Base-by-base conservation (phyloP, 164 flowering plant genomes). In the Vitis riparia region DNA sequence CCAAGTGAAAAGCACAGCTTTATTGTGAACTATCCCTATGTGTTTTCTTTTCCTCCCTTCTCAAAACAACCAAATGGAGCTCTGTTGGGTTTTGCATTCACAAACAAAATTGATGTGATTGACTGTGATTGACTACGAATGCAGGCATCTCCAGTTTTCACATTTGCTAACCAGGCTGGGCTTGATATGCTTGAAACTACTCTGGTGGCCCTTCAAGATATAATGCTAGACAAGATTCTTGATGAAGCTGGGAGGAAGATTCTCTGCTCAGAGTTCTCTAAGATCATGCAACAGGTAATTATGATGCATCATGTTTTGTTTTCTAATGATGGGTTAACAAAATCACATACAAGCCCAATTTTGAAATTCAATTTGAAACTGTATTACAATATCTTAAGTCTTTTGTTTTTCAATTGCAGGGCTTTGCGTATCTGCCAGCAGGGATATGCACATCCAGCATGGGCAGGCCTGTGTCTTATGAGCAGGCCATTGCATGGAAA, bases 161-260 rank as follows among this genome's bases (percentile, higher is more conserved):
- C 88, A 37, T 90, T 88, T 69, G 89, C 91, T 5, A 90, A 90
- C 73, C 92, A 90, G 72, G 88, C 91, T 2, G 94, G 94, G 4
- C 91, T 90, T 19, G 92, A 90, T 77, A 87, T 90, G 94, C 88
- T 90, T 3, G 94, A 90, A 74, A 90, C 94, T 0, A 87, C 94
- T 23, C 85, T 90, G 8, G 85, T 86, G 51, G 84, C 89, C 51
- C 92, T 90, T 66, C 94, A 90, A 73, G 94, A 90, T 66, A 90
- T 90, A 16, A 80, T 80, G 76, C 90, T 90, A 0, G 94, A 90
- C 76, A 86, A 84, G 77, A 77, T 85, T 65, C 84, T 90, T 3
- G 88, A 86, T 59, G 91, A 87, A 49, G 78, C 86, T 62, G 91
- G 89, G 6, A 73, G 87, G 32, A 88, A 83, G 73, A 52, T 71